A percentile compares a stretch with the other conserved stretches of the same genome.
These are phyloP conservation scores for Rhizoclosmatium sp. DNA, from an alignment of 192 early-diverging fungal genomes.

Conservation along the genomic window DNA sequence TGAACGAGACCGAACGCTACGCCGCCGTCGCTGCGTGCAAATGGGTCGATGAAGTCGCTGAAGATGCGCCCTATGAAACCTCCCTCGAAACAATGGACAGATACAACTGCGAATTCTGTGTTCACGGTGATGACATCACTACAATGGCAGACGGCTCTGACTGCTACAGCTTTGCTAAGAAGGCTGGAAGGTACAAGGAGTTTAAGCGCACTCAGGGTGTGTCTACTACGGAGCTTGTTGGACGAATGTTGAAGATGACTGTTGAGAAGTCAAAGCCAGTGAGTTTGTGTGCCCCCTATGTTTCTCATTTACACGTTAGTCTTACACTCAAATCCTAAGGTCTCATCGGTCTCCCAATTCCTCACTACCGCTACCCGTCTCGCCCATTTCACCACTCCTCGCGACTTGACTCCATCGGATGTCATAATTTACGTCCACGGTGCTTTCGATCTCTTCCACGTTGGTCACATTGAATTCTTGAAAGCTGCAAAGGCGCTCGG, in stretches of 20 bases:
- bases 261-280: constrained; percentile 25
- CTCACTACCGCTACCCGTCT: constrained; percentile 87
- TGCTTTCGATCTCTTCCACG: constrained; percentile 95
- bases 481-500: constrained; percentile 83
- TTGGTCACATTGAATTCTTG: constrained; percentile 94
- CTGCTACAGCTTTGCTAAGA: constrained; percentile 95
- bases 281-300: not conserved
- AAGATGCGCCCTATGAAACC: constrained; percentile 92
- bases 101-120: constrained; percentile 93
- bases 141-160: constrained; percentile 95
- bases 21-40: constrained; percentile 96
- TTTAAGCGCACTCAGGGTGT: constrained; percentile 96
- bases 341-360: constrained; percentile 81
- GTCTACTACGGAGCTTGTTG: constrained; percentile 96
- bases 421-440: constrained; percentile 95
- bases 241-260: constrained; percentile 93
- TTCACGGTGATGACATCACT: constrained; percentile 98
- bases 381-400: constrained; percentile 88
- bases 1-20: constrained; percentile 96
- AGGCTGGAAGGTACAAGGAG: constrained; percentile 92
- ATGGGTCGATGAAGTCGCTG: constrained; percentile 93
- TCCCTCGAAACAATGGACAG: constrained; percentile 83
- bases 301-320: not conserved
- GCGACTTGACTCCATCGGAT: constrained; percentile 77
- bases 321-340: not conserved